Conservation (phyloP, 805 yeast species). For the Jamesozyma spencerorum region DNA sequence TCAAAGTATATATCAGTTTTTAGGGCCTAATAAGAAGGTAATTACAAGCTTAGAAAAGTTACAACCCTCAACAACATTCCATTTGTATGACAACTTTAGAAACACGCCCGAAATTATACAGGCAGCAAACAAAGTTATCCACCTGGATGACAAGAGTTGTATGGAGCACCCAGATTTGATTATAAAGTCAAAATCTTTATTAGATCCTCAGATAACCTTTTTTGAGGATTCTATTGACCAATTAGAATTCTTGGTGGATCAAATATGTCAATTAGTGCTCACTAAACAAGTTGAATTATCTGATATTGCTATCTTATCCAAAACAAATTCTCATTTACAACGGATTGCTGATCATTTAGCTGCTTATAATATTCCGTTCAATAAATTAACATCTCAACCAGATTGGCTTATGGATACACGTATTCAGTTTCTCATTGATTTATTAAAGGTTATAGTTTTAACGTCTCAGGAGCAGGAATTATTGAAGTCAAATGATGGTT, state of each 20-base stretch:
- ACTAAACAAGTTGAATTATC: constrained; percentile 19
- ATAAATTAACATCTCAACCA: constrained; percentile 39
- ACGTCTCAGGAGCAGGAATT: constrained; percentile 6
- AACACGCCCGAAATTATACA: constrained; percentile 48
- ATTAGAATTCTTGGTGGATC: constrained; percentile 15
- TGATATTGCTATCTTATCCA: constrained; percentile 44
- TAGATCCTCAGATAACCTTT: constrained; percentile 11
- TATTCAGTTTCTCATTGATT: constrained; percentile 36
- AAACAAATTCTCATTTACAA: constrained; percentile 43
- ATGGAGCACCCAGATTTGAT: constrained; percentile 4
- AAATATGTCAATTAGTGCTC: constrained; percentile 19
- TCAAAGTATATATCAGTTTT: constrained; percentile 61
- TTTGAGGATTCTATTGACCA: constrained; percentile 14
- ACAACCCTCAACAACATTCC: constrained; percentile 22
- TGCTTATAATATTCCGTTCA: constrained; percentile 34
- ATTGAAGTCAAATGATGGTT: too few relatives aligned
- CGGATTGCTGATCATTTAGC: constrained; percentile 33
- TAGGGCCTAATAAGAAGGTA: constrained; percentile 41
- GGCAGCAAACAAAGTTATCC: constrained; percentile 2
- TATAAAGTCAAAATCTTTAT: constrained; percentile 12
- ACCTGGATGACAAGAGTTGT: not conserved
- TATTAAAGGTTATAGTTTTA: constrained; percentile 33
- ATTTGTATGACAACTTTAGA: constrained; percentile 47
- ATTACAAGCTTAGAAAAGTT: constrained; percentile 19
- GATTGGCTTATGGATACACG: constrained; percentile 40